Conservation (phyloP, 75 land plant species). For the Picea sitchensis region DNA sequence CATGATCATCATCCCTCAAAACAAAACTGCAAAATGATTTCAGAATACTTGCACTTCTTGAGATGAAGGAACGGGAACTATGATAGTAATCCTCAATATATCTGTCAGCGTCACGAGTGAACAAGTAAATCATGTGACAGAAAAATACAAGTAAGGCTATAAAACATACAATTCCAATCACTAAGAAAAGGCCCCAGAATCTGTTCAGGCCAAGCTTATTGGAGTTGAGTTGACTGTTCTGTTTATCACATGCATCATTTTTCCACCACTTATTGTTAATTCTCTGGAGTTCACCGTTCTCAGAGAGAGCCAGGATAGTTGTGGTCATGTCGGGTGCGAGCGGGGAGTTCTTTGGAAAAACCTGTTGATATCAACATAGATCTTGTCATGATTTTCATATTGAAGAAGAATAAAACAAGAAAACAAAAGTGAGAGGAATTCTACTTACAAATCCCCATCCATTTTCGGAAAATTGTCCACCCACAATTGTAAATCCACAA, state of each 20-base stretch:
- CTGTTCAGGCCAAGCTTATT: conserved; percentile 51
- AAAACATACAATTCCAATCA: conserved; percentile 58
- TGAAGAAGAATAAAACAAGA: not conserved
- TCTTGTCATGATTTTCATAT: too few relatives aligned
- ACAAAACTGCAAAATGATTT: conserved; percentile 32
- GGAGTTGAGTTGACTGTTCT: conserved; percentile 30
- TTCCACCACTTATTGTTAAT: conserved; percentile 70
- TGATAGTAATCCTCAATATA: not conserved
- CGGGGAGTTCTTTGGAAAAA: conserved; percentile 88
- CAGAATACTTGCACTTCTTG: conserved; percentile 19
- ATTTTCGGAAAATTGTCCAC: conserved; percentile 69
- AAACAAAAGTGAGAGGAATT: not conserved
- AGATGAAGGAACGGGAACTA: not conserved
- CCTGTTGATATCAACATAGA: conserved; percentile 35
- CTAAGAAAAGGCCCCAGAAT: conserved; percentile 80
- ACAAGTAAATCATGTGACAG: conserved; percentile 24
- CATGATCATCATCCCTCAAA: conserved; percentile 33
- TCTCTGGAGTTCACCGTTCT: conserved; percentile 69
- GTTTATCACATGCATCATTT: conserved; percentile 26
- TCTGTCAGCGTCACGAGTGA: not conserved
- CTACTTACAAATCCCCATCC: conserved; percentile 95
- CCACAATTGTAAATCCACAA: conserved; percentile 67
- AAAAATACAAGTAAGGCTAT: conserved; percentile 53
- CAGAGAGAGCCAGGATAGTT: conserved; percentile 71
- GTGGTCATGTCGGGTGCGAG: conserved; percentile 84